phyloP scores from a whole-genome alignment of 1,284 basidiomycete species.

The Austroboletus rostrupii region DNA sequence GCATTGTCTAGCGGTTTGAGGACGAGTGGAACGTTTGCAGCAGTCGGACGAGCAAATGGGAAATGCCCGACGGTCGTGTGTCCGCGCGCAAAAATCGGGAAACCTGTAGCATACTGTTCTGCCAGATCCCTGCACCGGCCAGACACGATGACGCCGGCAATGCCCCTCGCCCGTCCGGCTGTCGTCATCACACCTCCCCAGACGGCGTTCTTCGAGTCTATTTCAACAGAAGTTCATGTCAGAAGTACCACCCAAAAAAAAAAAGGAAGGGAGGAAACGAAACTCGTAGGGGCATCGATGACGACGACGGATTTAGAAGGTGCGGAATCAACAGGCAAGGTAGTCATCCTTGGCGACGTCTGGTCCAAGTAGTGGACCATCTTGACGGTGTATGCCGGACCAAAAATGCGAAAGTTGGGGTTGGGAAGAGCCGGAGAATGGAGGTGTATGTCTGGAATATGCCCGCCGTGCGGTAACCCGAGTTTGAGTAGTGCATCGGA shows the following conservation, averaged over 20 bases:
- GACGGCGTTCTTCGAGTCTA: conserved; percentile 78
- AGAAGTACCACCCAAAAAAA: not conserved
- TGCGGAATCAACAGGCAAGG: conserved; percentile 85
- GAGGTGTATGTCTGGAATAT: conserved; percentile 73
- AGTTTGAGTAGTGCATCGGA: conserved; percentile 92
- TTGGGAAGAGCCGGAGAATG: conserved; percentile 41
- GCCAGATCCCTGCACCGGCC: conserved; percentile 81
- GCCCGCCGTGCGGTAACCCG: conserved; percentile 29
- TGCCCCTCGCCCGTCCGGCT: conserved; percentile 69
- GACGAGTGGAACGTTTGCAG: conserved; percentile 71
- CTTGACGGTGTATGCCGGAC: conserved; percentile 87
- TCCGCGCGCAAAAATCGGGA: conserved; percentile 78
- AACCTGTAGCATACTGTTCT: conserved; percentile 67
- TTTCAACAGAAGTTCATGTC: conserved; percentile 1
- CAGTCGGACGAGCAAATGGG: conserved; percentile 81
- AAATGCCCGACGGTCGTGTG: conserved; percentile 86
- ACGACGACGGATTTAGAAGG: conserved; percentile 70
- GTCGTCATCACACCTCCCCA: conserved; percentile 93
- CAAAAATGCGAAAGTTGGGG: conserved; percentile 45
- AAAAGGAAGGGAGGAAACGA: conserved; percentile 22
- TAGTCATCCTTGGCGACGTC: conserved; percentile 59
- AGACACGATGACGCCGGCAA: conserved; percentile 75
- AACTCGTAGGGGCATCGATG: conserved; percentile 74
- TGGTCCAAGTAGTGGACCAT: conserved; percentile 71
- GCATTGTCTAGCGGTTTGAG: conserved; percentile 43